Conservation (phyloP, 352 stramenopile species). For the Globisporangium nagaii region DNA sequence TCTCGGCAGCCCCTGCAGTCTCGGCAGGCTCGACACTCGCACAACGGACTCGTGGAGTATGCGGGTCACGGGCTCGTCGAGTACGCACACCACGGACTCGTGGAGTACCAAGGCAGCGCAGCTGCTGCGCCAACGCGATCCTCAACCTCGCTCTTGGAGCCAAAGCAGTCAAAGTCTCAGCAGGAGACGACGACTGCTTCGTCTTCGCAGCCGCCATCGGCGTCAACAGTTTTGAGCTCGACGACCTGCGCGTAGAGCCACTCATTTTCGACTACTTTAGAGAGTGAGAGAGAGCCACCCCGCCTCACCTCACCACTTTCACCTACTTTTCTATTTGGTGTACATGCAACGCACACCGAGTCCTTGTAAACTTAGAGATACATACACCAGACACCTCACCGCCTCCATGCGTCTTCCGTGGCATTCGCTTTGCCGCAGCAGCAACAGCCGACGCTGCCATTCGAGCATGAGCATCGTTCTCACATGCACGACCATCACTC, state of each 20-base stretch:
- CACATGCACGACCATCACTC: no score
- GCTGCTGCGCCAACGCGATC: no score
- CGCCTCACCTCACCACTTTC: neutral
- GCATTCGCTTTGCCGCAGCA: no score
- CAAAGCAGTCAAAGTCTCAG: neutral
- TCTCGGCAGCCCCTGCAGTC: constrained; percentile 9
- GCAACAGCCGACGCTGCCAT: no score
- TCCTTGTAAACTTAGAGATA: constrained; percentile 7
- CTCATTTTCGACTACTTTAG: no score
- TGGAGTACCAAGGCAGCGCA: neutral
- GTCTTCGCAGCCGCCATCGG: neutral
- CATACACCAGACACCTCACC: no score
- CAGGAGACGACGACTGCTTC: neutral
- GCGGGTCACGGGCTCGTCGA: neutral
- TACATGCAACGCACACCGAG: neutral
- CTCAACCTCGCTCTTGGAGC: neutral
- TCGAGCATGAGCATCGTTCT: no score
- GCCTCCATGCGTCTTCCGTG: no score
- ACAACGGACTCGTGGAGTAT: constrained; percentile 4
- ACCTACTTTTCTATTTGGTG: no score
- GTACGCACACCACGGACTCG: neutral
- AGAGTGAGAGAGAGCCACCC: neutral
- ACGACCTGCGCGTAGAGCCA: constrained; percentile 4
- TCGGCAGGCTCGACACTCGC: constrained; percentile 10
- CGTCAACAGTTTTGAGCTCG: constrained; percentile 3